phyloP scores from a whole-genome alignment of 2,329 filamentous ascomycete species.

The Orbilia blumenaviensis region DNA sequence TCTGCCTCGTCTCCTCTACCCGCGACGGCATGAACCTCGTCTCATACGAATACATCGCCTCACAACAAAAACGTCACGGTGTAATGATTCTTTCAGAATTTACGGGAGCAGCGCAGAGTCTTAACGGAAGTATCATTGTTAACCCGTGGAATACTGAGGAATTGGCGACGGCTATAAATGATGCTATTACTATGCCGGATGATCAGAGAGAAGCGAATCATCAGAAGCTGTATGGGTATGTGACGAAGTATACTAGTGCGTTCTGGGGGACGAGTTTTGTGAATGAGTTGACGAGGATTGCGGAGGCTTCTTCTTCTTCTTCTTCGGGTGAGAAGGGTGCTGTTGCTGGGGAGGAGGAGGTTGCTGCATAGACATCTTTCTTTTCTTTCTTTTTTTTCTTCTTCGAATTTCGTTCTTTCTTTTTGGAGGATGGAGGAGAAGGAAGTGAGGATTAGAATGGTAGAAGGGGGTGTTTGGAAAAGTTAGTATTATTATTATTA shows the following conservation, averaged over 20 bases:
- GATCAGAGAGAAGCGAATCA: slow-evolving; percentile 88
- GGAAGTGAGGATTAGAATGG: background rate
- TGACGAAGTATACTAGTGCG: slow-evolving; percentile 95
- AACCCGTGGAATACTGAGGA: slow-evolving; percentile 99
- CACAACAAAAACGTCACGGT: slow-evolving; percentile 87
- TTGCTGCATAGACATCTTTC: background rate
- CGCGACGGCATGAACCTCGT: slow-evolving; percentile 98
- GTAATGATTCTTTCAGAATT: slow-evolving; percentile 97
- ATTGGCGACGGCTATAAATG: slow-evolving; percentile 88
- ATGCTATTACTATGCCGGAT: slow-evolving; percentile 94
- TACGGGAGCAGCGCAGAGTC: slow-evolving; percentile 89
- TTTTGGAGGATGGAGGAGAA: background rate
- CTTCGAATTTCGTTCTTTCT: too few species aligned
- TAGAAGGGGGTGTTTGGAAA: slow-evolving; percentile 7
- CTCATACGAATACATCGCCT: slow-evolving; percentile 97
- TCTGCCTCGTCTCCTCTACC: slow-evolving; percentile 58
- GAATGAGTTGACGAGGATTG: slow-evolving; percentile 69
- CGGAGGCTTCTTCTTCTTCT: background rate
- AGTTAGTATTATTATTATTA: background rate
- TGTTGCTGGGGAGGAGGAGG: slow-evolving; percentile 3
- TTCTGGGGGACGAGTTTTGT: slow-evolving; percentile 98
- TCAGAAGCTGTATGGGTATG: slow-evolving; percentile 90
- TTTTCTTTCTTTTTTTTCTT: background rate
- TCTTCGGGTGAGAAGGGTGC: background rate
- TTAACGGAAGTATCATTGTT: slow-evolving; percentile 92